These are phyloP conservation scores for Aspergillus sp. DNA, from an alignment of 2,329 filamentous ascomycete species.

Conservation along the genomic window DNA sequence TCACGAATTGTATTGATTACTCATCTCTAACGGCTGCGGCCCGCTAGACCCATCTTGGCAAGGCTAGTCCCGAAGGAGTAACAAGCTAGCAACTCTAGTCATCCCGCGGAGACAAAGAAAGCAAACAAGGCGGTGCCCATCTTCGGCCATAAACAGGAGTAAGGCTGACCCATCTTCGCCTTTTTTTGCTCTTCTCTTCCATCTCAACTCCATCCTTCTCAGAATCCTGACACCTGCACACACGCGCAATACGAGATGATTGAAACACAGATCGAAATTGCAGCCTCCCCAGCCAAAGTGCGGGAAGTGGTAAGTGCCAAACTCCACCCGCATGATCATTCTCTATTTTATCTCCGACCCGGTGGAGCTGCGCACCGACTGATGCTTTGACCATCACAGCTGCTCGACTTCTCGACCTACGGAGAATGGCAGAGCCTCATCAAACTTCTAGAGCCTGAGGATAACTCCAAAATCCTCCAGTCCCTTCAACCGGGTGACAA, in stretches of 20 bases:
- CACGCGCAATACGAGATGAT: slow-evolving; percentile 16
- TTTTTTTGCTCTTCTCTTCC: background rate
- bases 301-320: slow-evolving; percentile 24
- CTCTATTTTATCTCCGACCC: background rate
- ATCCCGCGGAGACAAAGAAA: no score
- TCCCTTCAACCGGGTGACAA: slow-evolving; percentile 13
- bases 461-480: slow-evolving; percentile 16
- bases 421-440: slow-evolving; percentile 28
- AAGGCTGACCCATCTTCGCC: no score
- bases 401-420: slow-evolving; percentile 26
- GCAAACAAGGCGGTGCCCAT: no score
- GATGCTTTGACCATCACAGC: slow-evolving; percentile 9
- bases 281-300: slow-evolving; percentile 24
- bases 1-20: no score
- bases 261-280: slow-evolving; percentile 25
- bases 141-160: no score
- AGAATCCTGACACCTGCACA: background rate
- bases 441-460: slow-evolving; percentile 18
- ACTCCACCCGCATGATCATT: background rate
- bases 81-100: no score
- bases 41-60: no score
- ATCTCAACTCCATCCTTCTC: background rate
- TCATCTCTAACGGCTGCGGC: no score
- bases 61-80: no score
- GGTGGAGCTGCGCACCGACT: background rate